Evolutionary conservation across 2,329 filamentous ascomycete genomes (phyloP).

Genomic region (Pestalotiopsis sp.): DNA sequence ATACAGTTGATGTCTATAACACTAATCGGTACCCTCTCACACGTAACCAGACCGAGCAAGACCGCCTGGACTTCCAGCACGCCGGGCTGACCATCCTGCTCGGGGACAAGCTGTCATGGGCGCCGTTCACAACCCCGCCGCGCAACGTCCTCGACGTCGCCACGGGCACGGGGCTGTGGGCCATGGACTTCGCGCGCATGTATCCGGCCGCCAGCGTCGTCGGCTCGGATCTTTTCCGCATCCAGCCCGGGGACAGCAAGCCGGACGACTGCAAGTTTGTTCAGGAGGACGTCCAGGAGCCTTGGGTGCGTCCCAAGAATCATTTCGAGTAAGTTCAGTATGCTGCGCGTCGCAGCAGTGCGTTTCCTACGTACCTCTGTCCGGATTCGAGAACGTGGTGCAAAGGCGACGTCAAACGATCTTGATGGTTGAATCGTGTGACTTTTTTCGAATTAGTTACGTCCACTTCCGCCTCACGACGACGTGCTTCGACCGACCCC

Average conservation of each 20-base stretch:
- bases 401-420: too few species aligned
- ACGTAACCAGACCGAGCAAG: not conserved
- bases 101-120: not conserved
- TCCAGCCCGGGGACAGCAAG: not conserved
- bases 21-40: too few species aligned
- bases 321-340: not conserved
- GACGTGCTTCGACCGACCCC: not conserved
- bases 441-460: too few species aligned
- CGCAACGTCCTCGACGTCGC: constrained; percentile 3
- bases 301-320: not conserved
- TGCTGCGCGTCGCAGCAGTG: not conserved
- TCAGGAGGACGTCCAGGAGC: constrained; percentile 4
- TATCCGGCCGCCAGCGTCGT: not conserved
- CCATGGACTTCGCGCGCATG: constrained; percentile 6
- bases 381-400: too few species aligned
- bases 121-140: not conserved
- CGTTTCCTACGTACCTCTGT: not conserved
- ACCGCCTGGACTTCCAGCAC: constrained; percentile 10
- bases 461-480: constrained; percentile 1
- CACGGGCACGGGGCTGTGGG: constrained; percentile 11
- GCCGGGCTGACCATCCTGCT: not conserved
- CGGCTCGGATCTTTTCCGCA: constrained; percentile 7
- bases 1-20: too few species aligned
- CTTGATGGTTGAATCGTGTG: too few species aligned
- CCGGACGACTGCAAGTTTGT: constrained; percentile 9